A percentile compares a stretch with the other conserved stretches of the same genome.
These are phyloP conservation scores for Pseudogymnoascus destructans DNA, from an alignment of 2,329 filamentous ascomycete species.

Conservation along the genomic window DNA sequence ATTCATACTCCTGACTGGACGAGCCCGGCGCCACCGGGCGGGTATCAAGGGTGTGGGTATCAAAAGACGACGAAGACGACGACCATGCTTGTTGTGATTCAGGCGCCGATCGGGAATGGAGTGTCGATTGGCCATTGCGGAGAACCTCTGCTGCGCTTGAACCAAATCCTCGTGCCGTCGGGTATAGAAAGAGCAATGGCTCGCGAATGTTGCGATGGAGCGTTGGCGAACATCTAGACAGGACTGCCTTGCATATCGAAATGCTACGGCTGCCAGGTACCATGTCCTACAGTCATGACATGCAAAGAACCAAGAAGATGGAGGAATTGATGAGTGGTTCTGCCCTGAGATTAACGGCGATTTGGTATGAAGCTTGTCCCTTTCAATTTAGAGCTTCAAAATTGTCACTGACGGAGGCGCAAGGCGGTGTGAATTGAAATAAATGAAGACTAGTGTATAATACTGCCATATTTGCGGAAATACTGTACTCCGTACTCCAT, in stretches of 20 bases:
- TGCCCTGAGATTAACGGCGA: not conserved
- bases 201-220: slow-evolving; percentile 4
- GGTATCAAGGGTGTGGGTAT: not conserved
- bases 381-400: not conserved
- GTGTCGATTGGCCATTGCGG: not conserved
- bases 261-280: slow-evolving; percentile 9
- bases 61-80: not conserved
- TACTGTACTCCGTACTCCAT: not conserved
- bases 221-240: slow-evolving; percentile 4
- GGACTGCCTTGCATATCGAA: slow-evolving; percentile 7
- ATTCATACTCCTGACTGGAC: not conserved
- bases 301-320: not conserved
- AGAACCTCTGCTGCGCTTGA: not conserved
- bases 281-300: slow-evolving; percentile 9
- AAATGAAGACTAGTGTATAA: not conserved
- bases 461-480: not conserved
- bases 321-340: not conserved
- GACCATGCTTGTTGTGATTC: not conserved
- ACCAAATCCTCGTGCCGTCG: not conserved
- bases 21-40: not conserved
- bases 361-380: not conserved
- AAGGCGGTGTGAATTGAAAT: not conserved
- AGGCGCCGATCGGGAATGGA: not conserved
- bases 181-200: slow-evolving; percentile 8
- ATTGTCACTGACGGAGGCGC: not conserved